These are phyloP conservation scores for Ulota crispa DNA, from an alignment of 225 moss, liverwort and hornwort genomes.

Conservation along the genomic window DNA sequence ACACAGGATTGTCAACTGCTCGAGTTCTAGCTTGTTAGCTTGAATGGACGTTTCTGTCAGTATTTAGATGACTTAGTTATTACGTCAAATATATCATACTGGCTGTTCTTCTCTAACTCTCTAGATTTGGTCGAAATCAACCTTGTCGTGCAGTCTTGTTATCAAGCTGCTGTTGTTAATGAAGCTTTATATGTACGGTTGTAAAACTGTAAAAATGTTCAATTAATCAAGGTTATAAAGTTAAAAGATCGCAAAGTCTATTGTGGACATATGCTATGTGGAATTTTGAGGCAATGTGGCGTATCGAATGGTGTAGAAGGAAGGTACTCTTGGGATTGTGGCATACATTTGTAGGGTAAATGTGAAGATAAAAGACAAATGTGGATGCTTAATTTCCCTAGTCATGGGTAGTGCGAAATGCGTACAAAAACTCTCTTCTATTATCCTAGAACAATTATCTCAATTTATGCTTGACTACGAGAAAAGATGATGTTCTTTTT, in stretches of 20 bases:
- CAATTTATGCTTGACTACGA: too few species aligned
- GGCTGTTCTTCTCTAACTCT: neutral
- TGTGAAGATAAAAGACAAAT: neutral
- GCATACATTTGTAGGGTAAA: neutral
- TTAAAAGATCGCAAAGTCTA: too few species aligned
- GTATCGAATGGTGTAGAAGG: too few species aligned
- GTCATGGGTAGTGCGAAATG: neutral
- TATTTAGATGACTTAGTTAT: neutral
- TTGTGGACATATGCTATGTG: too few species aligned
- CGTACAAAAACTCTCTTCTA: too few species aligned
- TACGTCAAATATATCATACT: neutral
- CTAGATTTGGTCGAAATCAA: constrained; percentile 3
- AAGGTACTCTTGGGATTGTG: neutral
- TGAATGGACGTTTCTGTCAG: neutral
- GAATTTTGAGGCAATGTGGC: too few species aligned
- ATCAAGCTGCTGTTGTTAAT: too few species aligned
- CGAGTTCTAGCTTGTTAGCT: neutral
- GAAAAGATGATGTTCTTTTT: too few species aligned
- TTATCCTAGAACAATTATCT: too few species aligned
- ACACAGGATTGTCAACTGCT: neutral
- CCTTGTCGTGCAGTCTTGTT: constrained; percentile 14
- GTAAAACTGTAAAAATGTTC: too few species aligned
- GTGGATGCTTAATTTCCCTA: neutral
- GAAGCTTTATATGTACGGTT: too few species aligned
- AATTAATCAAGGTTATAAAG: too few species aligned